phyloP scores from a whole-genome alignment of 176 grass and related monocot genomes.

The Pontederia crassipes region DNA sequence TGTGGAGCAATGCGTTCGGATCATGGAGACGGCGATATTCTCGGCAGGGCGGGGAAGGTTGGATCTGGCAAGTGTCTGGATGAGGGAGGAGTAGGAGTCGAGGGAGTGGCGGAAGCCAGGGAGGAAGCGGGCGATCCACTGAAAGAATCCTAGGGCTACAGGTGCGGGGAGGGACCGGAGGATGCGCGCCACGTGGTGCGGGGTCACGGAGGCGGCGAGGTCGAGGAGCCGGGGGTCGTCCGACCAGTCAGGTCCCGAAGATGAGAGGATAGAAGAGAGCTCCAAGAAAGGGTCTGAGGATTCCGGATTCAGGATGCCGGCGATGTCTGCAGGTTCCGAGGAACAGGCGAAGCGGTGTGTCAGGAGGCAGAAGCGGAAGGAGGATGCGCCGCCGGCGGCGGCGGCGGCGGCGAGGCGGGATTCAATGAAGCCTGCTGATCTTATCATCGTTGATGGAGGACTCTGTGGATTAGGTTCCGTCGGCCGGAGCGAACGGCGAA shows the following conservation, averaged over 20 bases:
- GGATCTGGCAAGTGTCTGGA: constrained; percentile 39
- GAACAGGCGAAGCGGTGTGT: constrained; percentile 12
- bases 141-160: constrained; percentile 61
- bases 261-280: constrained; percentile 43
- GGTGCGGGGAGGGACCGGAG: constrained; percentile 28
- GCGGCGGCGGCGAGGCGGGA: neutral
- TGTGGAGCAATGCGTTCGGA: constrained; percentile 32
- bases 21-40: constrained; percentile 51
- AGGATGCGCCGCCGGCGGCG: neutral
- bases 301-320: neutral
- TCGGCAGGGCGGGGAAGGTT: constrained; percentile 33
- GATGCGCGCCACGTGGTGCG: constrained; percentile 42
- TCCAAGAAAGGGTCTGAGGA: constrained; percentile 25
- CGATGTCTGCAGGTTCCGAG: neutral
- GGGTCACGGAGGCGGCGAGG: constrained; percentile 41
- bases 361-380: neutral
- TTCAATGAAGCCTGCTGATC: neutral
- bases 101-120: constrained; percentile 54
- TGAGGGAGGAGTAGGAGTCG: constrained; percentile 53
- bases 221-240: constrained; percentile 30
- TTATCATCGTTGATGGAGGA: neutral
- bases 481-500: neutral
- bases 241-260: constrained; percentile 33
- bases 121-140: constrained; percentile 34
- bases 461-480: neutral